Evolutionary conservation across 768 basidiomycete genomes (phyloP).

Genomic region (Chalciporus sphaerocephalus): DNA sequence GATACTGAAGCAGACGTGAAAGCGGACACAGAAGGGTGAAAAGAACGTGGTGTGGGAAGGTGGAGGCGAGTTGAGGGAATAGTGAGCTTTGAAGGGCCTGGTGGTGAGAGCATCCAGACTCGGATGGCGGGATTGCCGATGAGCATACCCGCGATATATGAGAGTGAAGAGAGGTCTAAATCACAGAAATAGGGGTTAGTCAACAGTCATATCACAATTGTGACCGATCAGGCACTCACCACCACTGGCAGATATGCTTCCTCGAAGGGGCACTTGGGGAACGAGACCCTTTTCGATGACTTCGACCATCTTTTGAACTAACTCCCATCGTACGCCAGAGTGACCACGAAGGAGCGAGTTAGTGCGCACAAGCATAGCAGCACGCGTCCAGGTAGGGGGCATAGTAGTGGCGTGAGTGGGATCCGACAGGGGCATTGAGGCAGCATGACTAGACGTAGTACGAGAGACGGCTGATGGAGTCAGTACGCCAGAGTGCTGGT

Average conservation of each 20-base stretch:
- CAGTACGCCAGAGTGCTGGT: slow-evolving; percentile 69
- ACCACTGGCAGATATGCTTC: slow-evolving; percentile 80
- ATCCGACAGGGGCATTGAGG: slow-evolving; percentile 61
- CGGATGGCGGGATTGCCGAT: slow-evolving; percentile 78
- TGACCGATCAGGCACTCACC: slow-evolving; percentile 37
- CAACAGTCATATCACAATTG: not conserved
- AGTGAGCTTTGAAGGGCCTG: slow-evolving; percentile 1
- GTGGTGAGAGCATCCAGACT: slow-evolving; percentile 49
- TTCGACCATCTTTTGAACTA: slow-evolving; percentile 73
- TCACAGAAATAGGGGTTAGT: slow-evolving; percentile 6
- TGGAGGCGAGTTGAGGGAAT: slow-evolving; percentile 10
- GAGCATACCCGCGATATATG: slow-evolving; percentile 77
- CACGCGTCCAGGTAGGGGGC: slow-evolving; percentile 87
- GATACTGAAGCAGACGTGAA: slow-evolving; percentile 10
- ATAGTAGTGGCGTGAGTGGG: slow-evolving; percentile 65
- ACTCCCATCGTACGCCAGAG: slow-evolving; percentile 77
- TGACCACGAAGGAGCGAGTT: slow-evolving; percentile 88
- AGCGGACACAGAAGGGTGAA: not conserved
- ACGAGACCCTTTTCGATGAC: slow-evolving; percentile 70
- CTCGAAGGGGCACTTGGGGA: slow-evolving; percentile 77
- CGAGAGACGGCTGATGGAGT: slow-evolving; percentile 48
- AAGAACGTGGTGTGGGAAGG: slow-evolving; percentile 12
- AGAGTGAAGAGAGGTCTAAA: slow-evolving; percentile 70
- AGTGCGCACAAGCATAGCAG: slow-evolving; percentile 81
- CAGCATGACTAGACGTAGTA: not conserved